phyloP scores from a whole-genome alignment of 208 protist genomes.

The Plasmodiophora brassicae region DNA sequence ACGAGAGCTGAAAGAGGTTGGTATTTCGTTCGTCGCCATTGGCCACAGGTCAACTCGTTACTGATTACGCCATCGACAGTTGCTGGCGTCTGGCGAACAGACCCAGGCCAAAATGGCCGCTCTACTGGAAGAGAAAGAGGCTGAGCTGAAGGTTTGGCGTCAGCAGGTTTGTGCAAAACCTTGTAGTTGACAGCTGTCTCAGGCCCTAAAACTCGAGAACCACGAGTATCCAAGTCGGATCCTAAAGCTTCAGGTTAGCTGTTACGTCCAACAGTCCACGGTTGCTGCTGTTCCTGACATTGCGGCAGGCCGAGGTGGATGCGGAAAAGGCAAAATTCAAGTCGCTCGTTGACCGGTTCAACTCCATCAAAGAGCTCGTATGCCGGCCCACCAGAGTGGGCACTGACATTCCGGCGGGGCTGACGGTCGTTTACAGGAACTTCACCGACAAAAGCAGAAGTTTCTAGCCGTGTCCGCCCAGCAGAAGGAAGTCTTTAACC shows the following conservation, averaged over 20 bases:
- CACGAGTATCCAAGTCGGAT: slow-evolving; percentile 15
- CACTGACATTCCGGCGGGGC: no score
- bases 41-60: background rate
- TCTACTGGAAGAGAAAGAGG: background rate
- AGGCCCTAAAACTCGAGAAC: background rate
- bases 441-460: slow-evolving; percentile 14
- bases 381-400: no score
- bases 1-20: background rate
- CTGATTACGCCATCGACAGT: background rate
- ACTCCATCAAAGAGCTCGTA: slow-evolving; percentile 13
- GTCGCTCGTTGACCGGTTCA: slow-evolving; percentile 15
- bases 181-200: background rate
- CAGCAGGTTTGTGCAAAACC: background rate
- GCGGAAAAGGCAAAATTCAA: background rate
- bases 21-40: background rate
- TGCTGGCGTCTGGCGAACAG: background rate
- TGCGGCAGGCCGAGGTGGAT: background rate
- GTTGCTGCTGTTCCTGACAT: background rate
- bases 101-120: background rate
- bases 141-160: background rate
- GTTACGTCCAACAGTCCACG: background rate
- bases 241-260: slow-evolving; percentile 24
- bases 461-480: slow-evolving; percentile 1
- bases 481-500: slow-evolving; percentile 3
- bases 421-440: background rate